Evolutionary conservation across 495 filamentous ascomycete species (phyloP).

Genomic region (Bombardia bombarda): DNA sequence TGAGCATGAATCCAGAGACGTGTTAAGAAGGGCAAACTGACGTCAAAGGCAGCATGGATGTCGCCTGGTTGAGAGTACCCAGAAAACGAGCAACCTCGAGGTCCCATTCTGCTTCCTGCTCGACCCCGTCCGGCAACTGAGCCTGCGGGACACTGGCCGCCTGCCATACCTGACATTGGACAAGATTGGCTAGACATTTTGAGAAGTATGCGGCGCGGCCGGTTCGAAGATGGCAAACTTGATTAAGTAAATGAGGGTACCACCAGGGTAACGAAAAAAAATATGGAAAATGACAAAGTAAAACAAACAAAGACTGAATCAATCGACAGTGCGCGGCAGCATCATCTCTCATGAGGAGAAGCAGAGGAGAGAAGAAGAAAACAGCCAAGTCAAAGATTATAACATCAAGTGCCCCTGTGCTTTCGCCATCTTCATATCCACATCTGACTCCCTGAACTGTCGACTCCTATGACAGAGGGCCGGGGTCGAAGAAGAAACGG

Average conservation of each 20-base stretch:
- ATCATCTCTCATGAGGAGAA: not conserved
- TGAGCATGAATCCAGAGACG: constrained; percentile 2
- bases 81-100: constrained; percentile 27
- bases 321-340: not conserved
- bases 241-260: not conserved
- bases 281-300: not conserved
- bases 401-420: not conserved
- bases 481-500: no score
- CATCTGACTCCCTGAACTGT: no score
- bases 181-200: constrained; percentile 14
- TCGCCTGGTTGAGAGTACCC: constrained; percentile 27
- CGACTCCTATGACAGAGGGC: no score
- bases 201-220: no score
- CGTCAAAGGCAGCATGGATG: constrained; percentile 32
- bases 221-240: no score
- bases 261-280: constrained; percentile 1
- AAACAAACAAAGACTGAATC: not conserved
- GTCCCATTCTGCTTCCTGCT: constrained; percentile 21
- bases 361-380: not conserved
- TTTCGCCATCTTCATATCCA: no score
- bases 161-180: constrained; percentile 19
- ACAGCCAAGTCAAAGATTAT: not conserved
- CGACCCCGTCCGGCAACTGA: constrained; percentile 15
- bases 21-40: constrained; percentile 4
- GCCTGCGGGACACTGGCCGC: constrained; percentile 16